Base-by-base conservation (phyloP, 805 yeast genomes). In the Candida jianshihensis region DNA sequence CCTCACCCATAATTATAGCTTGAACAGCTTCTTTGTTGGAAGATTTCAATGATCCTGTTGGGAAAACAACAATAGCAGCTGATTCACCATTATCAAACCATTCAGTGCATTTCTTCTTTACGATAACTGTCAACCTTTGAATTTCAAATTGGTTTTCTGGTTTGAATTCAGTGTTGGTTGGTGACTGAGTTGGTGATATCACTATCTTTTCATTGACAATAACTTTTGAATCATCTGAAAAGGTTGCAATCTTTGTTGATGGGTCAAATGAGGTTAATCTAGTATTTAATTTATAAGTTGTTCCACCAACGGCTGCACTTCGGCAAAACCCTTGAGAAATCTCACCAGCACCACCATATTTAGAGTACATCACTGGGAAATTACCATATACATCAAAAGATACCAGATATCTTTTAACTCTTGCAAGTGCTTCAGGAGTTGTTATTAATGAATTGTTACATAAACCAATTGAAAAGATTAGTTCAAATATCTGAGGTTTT, bases 231-330 rank as follows among this genome's bases (percentile, higher is more conserved):
- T 94, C 92, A 57, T 89, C 96, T 40, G 72, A 66, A 45, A 85
- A 77, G 27, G 66, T 64, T 7, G 95, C 96, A 18, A 77, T 64
- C 51, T 83, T 80, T 21, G 75, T 63, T 19, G 57, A 62, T 25
- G 81, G 75, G 56, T 90, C 90, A 60, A 66, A 87, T 26, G 75
- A 73, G 5, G 63, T 63, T 35, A 90, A 60, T 27, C 69, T 63
- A 13, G 92, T 81, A 53, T 81, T 78, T 38, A 90, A 68, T 58
- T 88, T 87, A 63, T 92, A 90, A 24, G 94, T 86, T 37, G 97
- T 82, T 37, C 97, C 97, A 15, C 92, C 97, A 43, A 90, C 97
- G 12, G 98, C 98, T 4, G 97, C 97, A 39, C 95, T 83, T 49
- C 98, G 73, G 63, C 97, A 90, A 60, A 92, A 90, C 2, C 97